Evolutionary conservation across 208 protist genomes (phyloP).

Genomic region (Strigomonas culicis): DNA sequence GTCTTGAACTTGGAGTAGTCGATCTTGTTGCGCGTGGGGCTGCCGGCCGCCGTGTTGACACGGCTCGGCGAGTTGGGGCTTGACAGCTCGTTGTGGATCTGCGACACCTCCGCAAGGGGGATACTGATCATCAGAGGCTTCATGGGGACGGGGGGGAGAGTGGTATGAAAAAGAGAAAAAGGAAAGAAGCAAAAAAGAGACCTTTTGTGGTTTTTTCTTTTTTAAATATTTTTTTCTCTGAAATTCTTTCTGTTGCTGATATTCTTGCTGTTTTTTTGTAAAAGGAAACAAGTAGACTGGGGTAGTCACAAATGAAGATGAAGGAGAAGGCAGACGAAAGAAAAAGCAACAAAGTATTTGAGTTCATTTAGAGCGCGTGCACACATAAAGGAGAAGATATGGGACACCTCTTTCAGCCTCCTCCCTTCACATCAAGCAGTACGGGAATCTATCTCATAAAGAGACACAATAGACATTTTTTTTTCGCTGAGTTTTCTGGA

Average conservation of each 20-base stretch:
- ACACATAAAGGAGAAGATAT: no score
- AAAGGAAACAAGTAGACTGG: neutral
- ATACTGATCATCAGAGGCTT: no score
- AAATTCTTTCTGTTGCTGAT: neutral
- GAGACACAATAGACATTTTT: no score
- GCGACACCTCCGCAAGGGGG: no score
- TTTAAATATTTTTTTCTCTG: neutral
- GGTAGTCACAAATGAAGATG: neutral
- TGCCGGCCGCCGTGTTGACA: slow-evolving; percentile 11
- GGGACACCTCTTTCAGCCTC: no score
- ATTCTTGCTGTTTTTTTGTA: neutral
- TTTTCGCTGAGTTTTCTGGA: no score
- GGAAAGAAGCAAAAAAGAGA: neutral
- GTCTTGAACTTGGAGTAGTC: slow-evolving; percentile 86
- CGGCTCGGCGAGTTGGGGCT: no score
- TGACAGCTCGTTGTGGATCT: no score
- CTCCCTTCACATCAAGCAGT: no score
- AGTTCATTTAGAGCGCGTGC: no score
- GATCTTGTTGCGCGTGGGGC: slow-evolving; percentile 49
- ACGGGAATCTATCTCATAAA: no score
- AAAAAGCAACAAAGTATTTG: slow-evolving; percentile 3
- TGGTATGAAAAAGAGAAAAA: slow-evolving; percentile 4
- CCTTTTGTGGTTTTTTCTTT: slow-evolving; percentile 1
- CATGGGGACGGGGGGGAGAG: no score
- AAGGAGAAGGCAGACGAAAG: slow-evolving; percentile 6